Base-by-base conservation (phyloP, 306 rosid species). In the Cucurbita ficifolia region DNA sequence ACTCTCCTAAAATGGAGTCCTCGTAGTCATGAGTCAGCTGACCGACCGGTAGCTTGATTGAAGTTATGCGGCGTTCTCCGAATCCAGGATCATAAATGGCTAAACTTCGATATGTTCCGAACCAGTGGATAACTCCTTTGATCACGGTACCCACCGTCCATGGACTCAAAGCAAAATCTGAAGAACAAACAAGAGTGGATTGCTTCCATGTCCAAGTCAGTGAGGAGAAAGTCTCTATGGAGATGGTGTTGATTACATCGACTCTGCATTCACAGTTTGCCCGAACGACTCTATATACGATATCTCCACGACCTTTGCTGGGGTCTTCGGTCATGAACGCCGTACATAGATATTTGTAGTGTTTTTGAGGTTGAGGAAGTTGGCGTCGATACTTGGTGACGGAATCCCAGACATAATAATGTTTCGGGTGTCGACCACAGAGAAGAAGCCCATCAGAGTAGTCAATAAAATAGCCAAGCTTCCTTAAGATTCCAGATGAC, bases 211-310 rank as follows among this genome's bases (percentile, higher is more conserved):
- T 77, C 53, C 88, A 83, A 68, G 90, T 87, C 76, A 78, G 67
- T 49, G 92, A 90, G 8, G 96, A 90, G 86, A 69, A 90, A 65
- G 94, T 88, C 86, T 90, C 96, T 53, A 90, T 79, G 71, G 95
- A 90, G 51, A 85, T 84, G 11, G 86, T 87, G 75, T 84, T 83
- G 51, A 84, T 84, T 75, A 78, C 89, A 76, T 60, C 83, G 49
- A 78, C 87, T 77, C 75, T 82, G 84, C 86, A 70, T 70, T 86
- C 89, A 64, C 92, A 88, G 77, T 75, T 87, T n/a, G 96, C 96
- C 1, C 95, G 84, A 75, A 88, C 84, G 74, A 88, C 87, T 83
- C 81, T 87, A 76, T 86, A 87, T 72, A 74, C 19, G 51, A 72
- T 62, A 58, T 78, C 87, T 64, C 82, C 80, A 46, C 51, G 54